Evolutionary conservation across 2,329 filamentous ascomycete species (phyloP), one percentile per base, ranked within the genome.

Genomic region (Cordyceps militaris): DNA sequence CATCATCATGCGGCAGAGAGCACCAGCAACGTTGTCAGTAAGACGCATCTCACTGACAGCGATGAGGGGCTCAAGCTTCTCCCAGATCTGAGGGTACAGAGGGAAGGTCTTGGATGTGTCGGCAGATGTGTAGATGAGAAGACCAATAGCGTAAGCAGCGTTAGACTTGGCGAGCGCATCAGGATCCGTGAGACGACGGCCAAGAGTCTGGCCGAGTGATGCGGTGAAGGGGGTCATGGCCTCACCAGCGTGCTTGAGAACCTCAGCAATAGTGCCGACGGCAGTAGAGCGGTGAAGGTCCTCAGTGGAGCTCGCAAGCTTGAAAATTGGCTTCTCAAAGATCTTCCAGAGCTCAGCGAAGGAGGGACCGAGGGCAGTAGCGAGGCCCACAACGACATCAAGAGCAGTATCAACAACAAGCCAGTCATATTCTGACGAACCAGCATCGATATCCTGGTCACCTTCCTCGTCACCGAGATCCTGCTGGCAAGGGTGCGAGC

Each of bases 401-500:
- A 97, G 83, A 36, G 91, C 92, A 10, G 91, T 96, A 76, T 99
- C 94, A 56, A 97, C 88, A 53, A 96, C 87, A 19, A 97, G 83
- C 94, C 94, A 97, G 77, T 97, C 94, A 67, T 96, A 96, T 76
- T 99, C 94, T 2, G 93, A 96, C 30, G 88, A 88, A 70, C 91
- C 93, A 56, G 77, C 77, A 57, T 88, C 84, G 10, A 85, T 78
- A n/a, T 86, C 85, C 57, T 84, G 81, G 61, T 87, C 83, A 65
- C 93, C 91, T 57, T 89, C 88, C 61, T 90, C 87, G 60, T 89
- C 87, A 47, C 88, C 89, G 23, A 95, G 83, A 68, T 97, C 93
- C 68, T 93, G 84, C 75, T 99, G 94, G 78, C 91, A 97, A 58
- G 89, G 86, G 75, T 99, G 94, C 61, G 89, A 86, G 74, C 93